Base-by-base conservation (phyloP, 495 filamentous ascomycete genomes). In the Evansstolkia leycettana region DNA sequence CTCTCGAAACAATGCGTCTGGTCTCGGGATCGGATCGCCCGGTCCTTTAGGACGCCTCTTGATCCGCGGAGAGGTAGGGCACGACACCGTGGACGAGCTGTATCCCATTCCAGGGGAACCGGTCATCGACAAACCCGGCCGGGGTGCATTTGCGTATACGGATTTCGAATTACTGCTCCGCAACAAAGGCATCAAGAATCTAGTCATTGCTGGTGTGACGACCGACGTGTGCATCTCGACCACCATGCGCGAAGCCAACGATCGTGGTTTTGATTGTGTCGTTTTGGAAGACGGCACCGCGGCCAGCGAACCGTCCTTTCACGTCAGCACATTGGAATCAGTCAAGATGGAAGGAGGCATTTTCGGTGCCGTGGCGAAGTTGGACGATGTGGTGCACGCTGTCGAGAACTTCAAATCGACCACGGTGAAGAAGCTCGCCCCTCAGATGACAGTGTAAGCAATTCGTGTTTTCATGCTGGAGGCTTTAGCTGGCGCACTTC, bases 241-340 rank as follows among this genome's bases (percentile, higher is more conserved):
- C 1, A 83, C 78, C 1, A 63, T 83, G 38, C 64, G 78, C 31
- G 81, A 84, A 43, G 78, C 76, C 33, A 80, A 78, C 48, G 81
- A 83, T 51, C 73, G 80, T 9, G 81, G 80, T 0, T 84, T 76
- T 45, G 78, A 84, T 41, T 84, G 79, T 33, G 45, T 76, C n/a
- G 31, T 76, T 6, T 36, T 76, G 16, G 57, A 65, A 4, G 72
- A 76, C 47, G 72, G 55, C 10, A 67, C 64, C 38, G 69, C 65
- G 16, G 71, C 73, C 15, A 54, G 47, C 12, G 66, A 72, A 34
- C 54, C 56, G 17, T 47, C 51, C n/a, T 47, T 76, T 9, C 70
- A 73, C 31, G 28, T 54, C 7, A 60, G 62, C 39, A 64, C 70
- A 1, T 43, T 74, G 23, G 64, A 71, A 33, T 69, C 64, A 16